Conservation (phyloP, 768 basidiomycete species). For the Russula vinacea region DNA sequence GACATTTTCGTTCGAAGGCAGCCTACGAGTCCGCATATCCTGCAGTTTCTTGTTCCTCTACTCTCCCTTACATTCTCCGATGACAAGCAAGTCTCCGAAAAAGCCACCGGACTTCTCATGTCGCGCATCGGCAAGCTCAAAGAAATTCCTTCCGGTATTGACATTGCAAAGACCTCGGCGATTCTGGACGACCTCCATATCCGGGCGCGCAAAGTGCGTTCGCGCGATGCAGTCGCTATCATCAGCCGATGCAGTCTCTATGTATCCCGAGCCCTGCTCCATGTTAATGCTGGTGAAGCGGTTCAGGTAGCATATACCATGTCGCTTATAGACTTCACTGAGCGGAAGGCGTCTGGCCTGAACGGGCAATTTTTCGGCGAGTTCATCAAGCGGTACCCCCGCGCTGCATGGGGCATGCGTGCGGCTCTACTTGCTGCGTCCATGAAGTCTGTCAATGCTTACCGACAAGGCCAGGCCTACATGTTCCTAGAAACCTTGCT, state of each 20-base stretch:
- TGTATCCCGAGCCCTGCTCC: conserved; percentile 52
- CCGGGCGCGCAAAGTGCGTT: conserved; percentile 64
- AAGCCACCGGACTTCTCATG: conserved; percentile 76
- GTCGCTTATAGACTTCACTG: conserved; percentile 73
- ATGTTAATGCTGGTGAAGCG: conserved; percentile 40
- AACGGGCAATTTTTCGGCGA: conserved; percentile 75
- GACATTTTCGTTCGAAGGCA: conserved; percentile 80
- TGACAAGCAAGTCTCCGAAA: conserved; percentile 86
- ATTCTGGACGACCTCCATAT: conserved; percentile 64
- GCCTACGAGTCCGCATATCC: conserved; percentile 62
- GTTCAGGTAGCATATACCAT: conserved; percentile 56
- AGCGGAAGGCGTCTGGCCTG: conserved; percentile 75
- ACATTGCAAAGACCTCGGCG: conserved; percentile 44
- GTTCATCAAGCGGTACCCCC: conserved; percentile 64
- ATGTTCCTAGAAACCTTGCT: conserved; percentile 66
- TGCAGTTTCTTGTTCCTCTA: conserved; percentile 71
- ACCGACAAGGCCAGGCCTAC: conserved; percentile 71
- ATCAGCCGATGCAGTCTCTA: conserved; percentile 72
- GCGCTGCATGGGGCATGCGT: conserved; percentile 62
- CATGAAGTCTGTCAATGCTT: conserved; percentile 65
- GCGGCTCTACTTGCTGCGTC: conserved; percentile 55
- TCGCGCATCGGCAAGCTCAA: conserved; percentile 72
- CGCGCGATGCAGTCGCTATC: conserved; percentile 57
- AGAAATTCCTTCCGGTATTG: conserved; percentile 52
- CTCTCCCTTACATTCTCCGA: conserved; percentile 72